Evolutionary conservation across 2,329 filamentous ascomycete species (phyloP), one percentile per base, ranked within the genome.

Genomic region (Colletotrichum neosansevieriae): DNA sequence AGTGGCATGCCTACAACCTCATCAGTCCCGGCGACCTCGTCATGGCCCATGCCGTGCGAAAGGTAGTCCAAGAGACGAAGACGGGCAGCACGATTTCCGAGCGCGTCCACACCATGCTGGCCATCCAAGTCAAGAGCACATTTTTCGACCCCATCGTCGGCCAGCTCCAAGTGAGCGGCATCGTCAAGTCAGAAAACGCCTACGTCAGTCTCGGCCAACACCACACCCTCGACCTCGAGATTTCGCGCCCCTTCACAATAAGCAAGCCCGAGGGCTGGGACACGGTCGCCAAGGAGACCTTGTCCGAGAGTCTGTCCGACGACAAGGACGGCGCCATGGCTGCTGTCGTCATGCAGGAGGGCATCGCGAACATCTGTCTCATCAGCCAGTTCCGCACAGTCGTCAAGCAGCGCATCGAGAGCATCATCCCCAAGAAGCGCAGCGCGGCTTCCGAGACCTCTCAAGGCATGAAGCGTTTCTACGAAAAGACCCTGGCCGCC

Each of bases 321-420:
- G 91, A 93, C 72, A 90, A 91, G 75, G 90, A 92, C 70, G 94
- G 94, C 1, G 92, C 95, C 70, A 86, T 97, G 17, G 93, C 94
- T 63, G 95, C 96, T 0, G 91, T 98, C 1, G 92, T 98, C 24
- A 95, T 99, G 92, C 93, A 97, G 74, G 95, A 98, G 75, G 92
- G 92, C 15, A 79, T 92, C 15, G 92, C 93, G 65, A 94, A 94
- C 77, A 92, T 96, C 71, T 95, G 92, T 78, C 85, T 94, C 21
- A 92, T 96, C 63, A 94, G 92, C 3, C 90, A 94, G 75, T 90
- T 91, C 77, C 91, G 93, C 73, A 95, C 92, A 3, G 86, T 95
- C 32, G 79, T 94, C 63, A 91, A 92, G 73, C 89, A 92, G 75
- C 81, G 85, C 32, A 83, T 96, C 36, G 91, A 94, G 78, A 85